These are phyloP conservation scores for Globisporangium canariense DNA, from an alignment of 352 stramenopile species.

Conservation along the genomic window DNA sequence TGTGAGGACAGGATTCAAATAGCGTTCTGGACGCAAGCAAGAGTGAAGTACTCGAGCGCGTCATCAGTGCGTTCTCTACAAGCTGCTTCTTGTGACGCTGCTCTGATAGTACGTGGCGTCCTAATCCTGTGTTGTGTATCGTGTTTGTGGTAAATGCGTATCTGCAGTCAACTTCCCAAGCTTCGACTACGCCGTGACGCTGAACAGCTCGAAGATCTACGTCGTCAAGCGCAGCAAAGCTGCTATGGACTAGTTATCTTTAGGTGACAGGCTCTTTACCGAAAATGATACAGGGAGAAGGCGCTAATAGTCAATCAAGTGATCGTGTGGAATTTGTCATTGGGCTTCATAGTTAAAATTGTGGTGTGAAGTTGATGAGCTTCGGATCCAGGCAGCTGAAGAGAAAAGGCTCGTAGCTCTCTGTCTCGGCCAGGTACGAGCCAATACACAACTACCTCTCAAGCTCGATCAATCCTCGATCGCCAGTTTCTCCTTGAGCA, in stretches of 20 bases:
- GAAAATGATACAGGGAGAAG: not conserved
- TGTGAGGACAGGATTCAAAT: conserved; percentile 37
- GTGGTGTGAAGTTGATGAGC: not conserved
- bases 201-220: conserved; percentile 63
- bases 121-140: not conserved
- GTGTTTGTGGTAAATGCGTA: conserved; percentile 1
- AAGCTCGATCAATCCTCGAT: conserved; percentile 32
- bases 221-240: conserved; percentile 58
- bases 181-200: conserved; percentile 67
- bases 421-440: not conserved
- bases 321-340: conserved; percentile 15
- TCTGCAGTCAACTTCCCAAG: conserved; percentile 57
- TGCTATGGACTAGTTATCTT: conserved; percentile 11
- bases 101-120: not conserved
- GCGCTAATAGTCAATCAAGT: not conserved
- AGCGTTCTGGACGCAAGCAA: conserved; percentile 49
- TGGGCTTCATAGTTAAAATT: not conserved
- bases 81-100: not conserved
- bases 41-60: conserved; percentile 58
- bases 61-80: conserved; percentile 41
- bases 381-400: not conserved
- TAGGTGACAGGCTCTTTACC: not conserved
- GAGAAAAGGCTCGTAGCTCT: not conserved
- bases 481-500: conserved; percentile 83
- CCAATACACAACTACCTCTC: not conserved